Conservation (phyloP, 768 basidiomycete species). For the Fistulinella prunicolor region DNA sequence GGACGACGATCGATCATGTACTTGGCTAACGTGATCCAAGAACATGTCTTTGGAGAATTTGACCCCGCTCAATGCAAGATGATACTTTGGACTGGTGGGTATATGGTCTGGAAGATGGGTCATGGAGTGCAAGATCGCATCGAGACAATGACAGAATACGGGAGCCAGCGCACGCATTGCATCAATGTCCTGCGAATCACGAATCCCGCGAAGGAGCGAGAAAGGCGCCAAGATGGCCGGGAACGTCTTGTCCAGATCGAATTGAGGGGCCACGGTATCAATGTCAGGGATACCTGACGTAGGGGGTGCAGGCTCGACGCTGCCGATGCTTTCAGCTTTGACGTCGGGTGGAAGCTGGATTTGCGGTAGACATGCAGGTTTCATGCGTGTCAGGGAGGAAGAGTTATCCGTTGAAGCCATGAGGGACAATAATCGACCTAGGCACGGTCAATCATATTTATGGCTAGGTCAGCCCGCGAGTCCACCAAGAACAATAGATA, state of each 20-base stretch:
- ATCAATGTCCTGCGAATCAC: slow-evolving; percentile 23
- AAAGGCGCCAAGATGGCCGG: slow-evolving; percentile 35
- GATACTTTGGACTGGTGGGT: slow-evolving; percentile 20
- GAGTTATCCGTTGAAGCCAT: slow-evolving; percentile 11
- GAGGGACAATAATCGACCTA: too few relatives aligned
- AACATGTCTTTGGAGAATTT: slow-evolving; percentile 23
- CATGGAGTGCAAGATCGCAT: slow-evolving; percentile 29
- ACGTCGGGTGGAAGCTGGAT: background rate
- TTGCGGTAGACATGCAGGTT: background rate
- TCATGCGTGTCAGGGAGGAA: slow-evolving; percentile 12
- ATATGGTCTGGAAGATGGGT: slow-evolving; percentile 20
- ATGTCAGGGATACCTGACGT: slow-evolving; percentile 13
- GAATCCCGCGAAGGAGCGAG: slow-evolving; percentile 25
- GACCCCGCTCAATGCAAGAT: slow-evolving; percentile 19
- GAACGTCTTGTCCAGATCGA: slow-evolving; percentile 34
- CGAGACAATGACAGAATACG: slow-evolving; percentile 23
- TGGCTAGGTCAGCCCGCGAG: background rate
- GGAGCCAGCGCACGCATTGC: slow-evolving; percentile 29
- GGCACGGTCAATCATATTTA: background rate
- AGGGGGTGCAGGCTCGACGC: slow-evolving; percentile 26
- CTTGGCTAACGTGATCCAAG: slow-evolving; percentile 15
- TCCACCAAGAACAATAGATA: slow-evolving; percentile 21
- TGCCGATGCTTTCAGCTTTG: slow-evolving; percentile 25
- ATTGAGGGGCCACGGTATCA: slow-evolving; percentile 12
- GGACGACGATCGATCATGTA: background rate